Base-by-base conservation (phyloP, 1,284 basidiomycete genomes). In the Apiotrichum domesticum region DNA sequence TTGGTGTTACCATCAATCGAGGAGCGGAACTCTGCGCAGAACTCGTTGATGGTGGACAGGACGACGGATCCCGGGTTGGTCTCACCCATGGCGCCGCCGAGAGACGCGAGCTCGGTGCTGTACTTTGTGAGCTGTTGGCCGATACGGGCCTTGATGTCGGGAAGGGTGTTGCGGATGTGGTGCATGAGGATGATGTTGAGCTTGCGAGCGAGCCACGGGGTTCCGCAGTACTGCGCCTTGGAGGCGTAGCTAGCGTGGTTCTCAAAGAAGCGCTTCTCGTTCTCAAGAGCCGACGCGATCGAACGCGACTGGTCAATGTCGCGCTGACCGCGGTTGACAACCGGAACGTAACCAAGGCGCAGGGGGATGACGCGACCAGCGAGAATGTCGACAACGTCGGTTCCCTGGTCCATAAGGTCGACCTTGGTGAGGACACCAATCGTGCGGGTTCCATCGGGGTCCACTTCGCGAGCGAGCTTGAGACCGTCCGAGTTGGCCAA, bases 111-210 rank as follows among this genome's bases (percentile, higher is more conserved):
- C 74, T 98, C 95, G 1, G 84, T 79, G 62, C 85, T 88, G 79
- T 84, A 96, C 73, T 95, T 95, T 75, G 85, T 82, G 54, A 94
- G 82, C 69, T 95, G 91, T 61, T 87, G 82, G 29, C 85, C 82
- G 72, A 98, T 98, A 64, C 91, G 87, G 8, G 85, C 83, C 80
- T 98, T 98, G 81, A 98, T 98, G 74, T 98, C 95, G 40, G 95
- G 95, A 21, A 98, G 83, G 8, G 92, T 97, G 57, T 90, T 86
- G 59, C 90, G 89, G 74, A 98, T 96, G 77, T 97, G 95, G 78
- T 95, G 91, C 91, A 96, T 97, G 56, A 98, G 85, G 72, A 98
- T 94, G 88, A 91, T 88, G 77, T 98, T 98, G 63, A 98, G 86
- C 78, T 96, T 96, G 64, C 91, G 84, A 0, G 95, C 93, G 50